These are phyloP conservation scores for Cytospora mali DNA, from an alignment of 2,329 filamentous ascomycete genomes.

Conservation along the genomic window DNA sequence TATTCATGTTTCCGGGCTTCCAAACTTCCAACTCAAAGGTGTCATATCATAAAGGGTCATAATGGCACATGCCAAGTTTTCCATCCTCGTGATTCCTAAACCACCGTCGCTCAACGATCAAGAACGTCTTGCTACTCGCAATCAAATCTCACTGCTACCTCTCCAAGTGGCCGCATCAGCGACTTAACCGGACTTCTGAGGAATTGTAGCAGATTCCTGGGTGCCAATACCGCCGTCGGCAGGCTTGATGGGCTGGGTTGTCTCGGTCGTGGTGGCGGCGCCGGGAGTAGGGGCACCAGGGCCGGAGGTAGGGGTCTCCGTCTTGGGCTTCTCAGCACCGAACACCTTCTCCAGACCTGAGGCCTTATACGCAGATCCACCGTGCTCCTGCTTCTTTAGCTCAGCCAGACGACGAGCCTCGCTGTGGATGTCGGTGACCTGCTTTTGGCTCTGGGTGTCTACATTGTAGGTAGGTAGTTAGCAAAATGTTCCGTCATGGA, in stretches of 20 bases:
- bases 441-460: slow-evolving; percentile 76
- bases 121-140: not conserved
- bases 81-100: not conserved
- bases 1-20: slow-evolving; percentile 22
- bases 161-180: slow-evolving; percentile 4
- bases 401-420: slow-evolving; percentile 89
- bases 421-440: slow-evolving; percentile 90
- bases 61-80: slow-evolving; percentile 21
- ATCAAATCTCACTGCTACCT: slow-evolving; percentile 9
- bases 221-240: slow-evolving; percentile 24
- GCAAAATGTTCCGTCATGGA: not conserved
- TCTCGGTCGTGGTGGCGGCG: slow-evolving; percentile 30
- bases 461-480: slow-evolving; percentile 4
- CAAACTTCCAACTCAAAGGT: slow-evolving; percentile 11
- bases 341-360: slow-evolving; percentile 60
- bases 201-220: slow-evolving; percentile 26
- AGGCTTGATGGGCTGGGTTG: slow-evolving; percentile 24
- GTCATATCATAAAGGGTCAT: slow-evolving; percentile 20
- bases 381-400: slow-evolving; percentile 72
- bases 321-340: slow-evolving; percentile 52
- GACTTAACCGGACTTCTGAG: slow-evolving; percentile 26
- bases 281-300: slow-evolving; percentile 30
- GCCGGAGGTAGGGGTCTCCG: slow-evolving; percentile 23
- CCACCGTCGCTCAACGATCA: not conserved
- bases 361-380: slow-evolving; percentile 62